Evolutionary conservation across 768 basidiomycete species (phyloP).

Genomic region (Trametes gibbosa): DNA sequence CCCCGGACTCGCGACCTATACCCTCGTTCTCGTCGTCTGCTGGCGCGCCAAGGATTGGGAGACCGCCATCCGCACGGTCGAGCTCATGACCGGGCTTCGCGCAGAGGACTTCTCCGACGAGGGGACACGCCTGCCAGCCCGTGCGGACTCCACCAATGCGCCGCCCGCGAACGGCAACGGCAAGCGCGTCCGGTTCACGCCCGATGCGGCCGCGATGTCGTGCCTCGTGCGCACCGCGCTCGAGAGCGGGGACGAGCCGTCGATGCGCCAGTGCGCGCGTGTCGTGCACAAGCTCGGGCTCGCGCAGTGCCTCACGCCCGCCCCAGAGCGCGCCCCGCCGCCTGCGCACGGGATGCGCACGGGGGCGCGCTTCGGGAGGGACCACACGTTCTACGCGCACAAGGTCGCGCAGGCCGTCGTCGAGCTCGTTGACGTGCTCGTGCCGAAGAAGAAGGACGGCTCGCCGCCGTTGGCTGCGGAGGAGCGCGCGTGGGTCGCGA

Average conservation of each 20-base stretch:
- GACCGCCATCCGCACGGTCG: slow-evolving; percentile 53
- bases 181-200: slow-evolving; percentile 35
- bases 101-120: slow-evolving; percentile 22
- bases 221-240: slow-evolving; percentile 58
- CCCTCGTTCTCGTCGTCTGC: slow-evolving; percentile 61
- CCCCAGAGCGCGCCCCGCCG: neutral
- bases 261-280: slow-evolving; percentile 60
- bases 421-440: slow-evolving; percentile 48
- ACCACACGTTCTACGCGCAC: slow-evolving; percentile 12
- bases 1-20: slow-evolving; percentile 54
- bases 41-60: slow-evolving; percentile 65
- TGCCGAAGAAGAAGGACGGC: slow-evolving; percentile 29
- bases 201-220: slow-evolving; percentile 54
- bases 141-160: too few relatives aligned
- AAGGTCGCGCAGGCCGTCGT: slow-evolving; percentile 39
- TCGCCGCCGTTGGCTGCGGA: slow-evolving; percentile 13
- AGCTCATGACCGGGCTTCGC: slow-evolving; percentile 68
- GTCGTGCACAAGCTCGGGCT: slow-evolving; percentile 50
- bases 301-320: slow-evolving; percentile 31
- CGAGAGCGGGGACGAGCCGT: slow-evolving; percentile 44
- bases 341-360: neutral
- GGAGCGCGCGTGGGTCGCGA: slow-evolving; percentile 18
- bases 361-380: slow-evolving; percentile 7
- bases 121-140: neutral
- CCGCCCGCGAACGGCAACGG: too few relatives aligned